Evolutionary conservation across 345 rosid species (phyloP), one percentile per base, ranked within the genome.

Genomic region (Microthlaspi erraticum): DNA sequence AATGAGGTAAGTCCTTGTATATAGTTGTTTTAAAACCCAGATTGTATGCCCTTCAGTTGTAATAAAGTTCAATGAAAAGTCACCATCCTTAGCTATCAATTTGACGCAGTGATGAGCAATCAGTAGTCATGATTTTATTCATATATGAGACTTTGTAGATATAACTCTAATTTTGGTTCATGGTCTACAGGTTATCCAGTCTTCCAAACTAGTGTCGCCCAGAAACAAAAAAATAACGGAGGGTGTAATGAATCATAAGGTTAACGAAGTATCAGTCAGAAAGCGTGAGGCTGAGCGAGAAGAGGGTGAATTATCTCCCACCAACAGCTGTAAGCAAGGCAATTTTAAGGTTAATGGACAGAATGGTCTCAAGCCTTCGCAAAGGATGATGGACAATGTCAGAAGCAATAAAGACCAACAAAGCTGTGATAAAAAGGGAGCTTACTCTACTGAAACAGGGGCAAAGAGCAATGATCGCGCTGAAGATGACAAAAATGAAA

Each of bases 281-380:
- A 86, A 83, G 48, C 81, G 80, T 53, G 87, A 85, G 77, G 80
- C 75, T 74, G 96, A 91, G 77, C 89, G 89, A 71, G 99, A 93
- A 79, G 98, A 91, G 82, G 97, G 97, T 44, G 97, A 91, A 66
- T 76, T 91, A 76, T 91, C 98, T 71, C 98, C 98, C 53, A 82
- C 81, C 60, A 87, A 83, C 44, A 94, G 84, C 79, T 86, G 86
- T 68, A 93, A 88, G 79, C 92, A 87, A 79, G 91, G 87, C 60
- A 85, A 86, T 64, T 86, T 89, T 70, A 87, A 82, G 17, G 86
- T 76, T 75, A 84, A 82, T 76, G 87, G 79, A 66, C 91, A 87
- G 63, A 76, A 74, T 75, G 79, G 78, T 73, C 29, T 79, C 66
- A 87, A 83, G 75, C 80, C 78, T 64, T 55, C 44, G 8, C 82